Evolutionary conservation across 164 flowering plant genomes (phyloP), one percentile per base, ranked within the genome.

Genomic region (Tetrastigma voinierianum): DNA sequence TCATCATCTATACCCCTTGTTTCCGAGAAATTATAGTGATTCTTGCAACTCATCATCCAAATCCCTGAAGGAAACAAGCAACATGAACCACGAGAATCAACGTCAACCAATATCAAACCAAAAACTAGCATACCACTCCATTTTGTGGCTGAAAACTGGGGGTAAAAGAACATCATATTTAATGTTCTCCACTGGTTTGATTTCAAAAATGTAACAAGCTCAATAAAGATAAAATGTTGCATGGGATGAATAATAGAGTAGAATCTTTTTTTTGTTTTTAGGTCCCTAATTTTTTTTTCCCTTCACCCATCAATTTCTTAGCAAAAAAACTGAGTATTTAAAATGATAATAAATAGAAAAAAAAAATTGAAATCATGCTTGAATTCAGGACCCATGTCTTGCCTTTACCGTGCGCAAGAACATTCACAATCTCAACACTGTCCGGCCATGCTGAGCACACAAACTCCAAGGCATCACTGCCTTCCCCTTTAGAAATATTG

Each of bases 11-110:
- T 76, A 45, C 91, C 91, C 70, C 99, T 82, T 53, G 57, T 79
- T 75, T 90, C 96, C 81, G 90, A 68, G 75, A 60, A 79, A n/a
- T n/a, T n/a, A 79, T 13, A 92, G 81, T 9, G 86, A 67, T 16
- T 81, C 66, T 63, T 88, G 96, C 76, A 95, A 79, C 61, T 87
- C 83, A 57, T 87, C 96, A 53, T 89, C 93, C 85, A 95, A 67
- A 16, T 88, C 93, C 77, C 98, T 91, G 95, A 21, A 70, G 66
- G 69, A 5, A 60, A 43, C 10, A 53, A 49, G 40, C 23, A 10
- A 60, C 21, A 32, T 16, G 24, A 12, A n/a, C 46, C 44, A 51
- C 21, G n/a, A 15, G 10, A 24, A 62, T 67, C 24, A 51, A 48
- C 55, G 47, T 7, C 17, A 18, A 20, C 23, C 13, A 2, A 4